Base-by-base conservation (phyloP, 1,139 yeast genomes). In the Ogataea hybrid region DNA sequence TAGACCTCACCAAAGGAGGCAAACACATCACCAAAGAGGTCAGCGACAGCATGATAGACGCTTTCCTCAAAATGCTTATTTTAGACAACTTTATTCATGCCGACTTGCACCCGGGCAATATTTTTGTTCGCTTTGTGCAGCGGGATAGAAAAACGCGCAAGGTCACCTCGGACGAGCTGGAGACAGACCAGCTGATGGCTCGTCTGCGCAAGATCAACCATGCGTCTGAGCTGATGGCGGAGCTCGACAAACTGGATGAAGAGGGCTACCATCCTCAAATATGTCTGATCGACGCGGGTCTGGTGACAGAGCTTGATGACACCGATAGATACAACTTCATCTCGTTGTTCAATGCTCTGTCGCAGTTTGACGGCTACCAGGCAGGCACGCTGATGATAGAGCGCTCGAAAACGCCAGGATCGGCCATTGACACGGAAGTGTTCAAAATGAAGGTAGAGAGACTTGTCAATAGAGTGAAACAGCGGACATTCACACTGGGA, bases 351-450 rank as follows among this genome's bases (percentile, higher is more conserved):
- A 84, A 84, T 55, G 87, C 97, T 0, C 69, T 92, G 32, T 85
- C 96, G 2, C 85, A 81, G 52, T 92, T 92, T 65, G 96, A 92
- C 63, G 98, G 98, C 0, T 89, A 86, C 59, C 75, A 73, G 51
- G 97, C 97, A 0, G 98, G 98, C 7, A 95, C 89, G 58, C 71
- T 92, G 46, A 90, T 92, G 97, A 81, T 88, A 44, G 97, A 89
- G 63, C 69, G 97, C 45, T 89, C 97, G 3, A 73, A 95, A 48
- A 89, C 97, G 0, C 98, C 99, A 1, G 95, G 87, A 42, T 85
- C 96, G 0, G 97, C 87, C 0, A 70, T 88, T 3, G 81, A 90
- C 53, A 78, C 79, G 42, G 97, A 90, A 46, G 70, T 86, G 10
- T 92, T 92, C 65, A 95, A 96, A 1, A 64, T 87, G 37, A 87